Conservation (phyloP, 2,329 filamentous ascomycete genomes). For the Fusarium xyrophilum region DNA sequence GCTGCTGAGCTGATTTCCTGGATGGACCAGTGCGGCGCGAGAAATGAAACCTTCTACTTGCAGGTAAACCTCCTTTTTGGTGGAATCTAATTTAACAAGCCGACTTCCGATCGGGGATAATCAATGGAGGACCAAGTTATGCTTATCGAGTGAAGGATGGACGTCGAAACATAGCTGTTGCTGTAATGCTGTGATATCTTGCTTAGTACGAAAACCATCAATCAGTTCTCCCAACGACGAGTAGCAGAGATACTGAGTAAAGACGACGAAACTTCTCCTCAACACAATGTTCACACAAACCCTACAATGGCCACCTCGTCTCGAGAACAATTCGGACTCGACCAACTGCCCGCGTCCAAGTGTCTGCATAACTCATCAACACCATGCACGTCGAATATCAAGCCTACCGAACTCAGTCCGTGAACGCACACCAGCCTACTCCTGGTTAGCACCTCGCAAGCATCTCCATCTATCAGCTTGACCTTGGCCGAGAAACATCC, state of each 20-base stretch:
- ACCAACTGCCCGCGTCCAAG: not conserved
- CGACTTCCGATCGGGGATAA: not conserved
- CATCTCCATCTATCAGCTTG: not conserved
- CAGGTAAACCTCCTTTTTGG: slow-evolving; percentile 1
- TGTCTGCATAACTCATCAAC: not conserved
- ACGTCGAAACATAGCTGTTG: not conserved
- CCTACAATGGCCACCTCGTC: not conserved
- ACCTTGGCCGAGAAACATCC: not conserved
- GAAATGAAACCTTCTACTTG: slow-evolving; percentile 16
- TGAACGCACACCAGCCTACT: slow-evolving; percentile 4
- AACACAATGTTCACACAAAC: not conserved
- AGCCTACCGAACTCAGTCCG: not conserved
- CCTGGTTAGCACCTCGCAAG: slow-evolving; percentile 7
- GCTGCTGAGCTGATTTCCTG: slow-evolving; percentile 2
- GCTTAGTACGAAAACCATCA: not conserved
- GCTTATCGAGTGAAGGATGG: not conserved
- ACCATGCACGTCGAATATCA: not conserved
- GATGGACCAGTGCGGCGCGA: slow-evolving; percentile 14
- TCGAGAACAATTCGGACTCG: not conserved
- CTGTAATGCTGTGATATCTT: not conserved
- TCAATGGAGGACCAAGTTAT: not conserved
- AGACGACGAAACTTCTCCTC: not conserved
- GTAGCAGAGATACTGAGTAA: not conserved
- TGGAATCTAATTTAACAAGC: not conserved
- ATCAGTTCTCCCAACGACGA: not conserved